Percentiles rank a stretch among this genome's conserved stretches.
Evolutionary conservation across 768 basidiomycete genomes (phyloP).

Genomic region (Cantharellus cinnabarinus): DNA sequence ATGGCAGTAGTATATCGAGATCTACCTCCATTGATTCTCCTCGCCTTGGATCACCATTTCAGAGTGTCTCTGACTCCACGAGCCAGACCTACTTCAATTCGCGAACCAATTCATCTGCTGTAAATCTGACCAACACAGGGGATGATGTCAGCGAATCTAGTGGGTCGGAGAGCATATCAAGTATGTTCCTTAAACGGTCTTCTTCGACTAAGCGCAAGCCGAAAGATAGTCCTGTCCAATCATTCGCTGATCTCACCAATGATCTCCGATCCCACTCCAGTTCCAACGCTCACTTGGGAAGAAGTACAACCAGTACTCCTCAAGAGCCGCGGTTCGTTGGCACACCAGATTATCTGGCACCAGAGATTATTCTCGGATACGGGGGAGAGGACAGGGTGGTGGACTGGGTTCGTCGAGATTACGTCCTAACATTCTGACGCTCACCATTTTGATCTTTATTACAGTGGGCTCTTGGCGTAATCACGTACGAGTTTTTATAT

Average conservation of each 20-base stretch:
- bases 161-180: slow-evolving; percentile 53
- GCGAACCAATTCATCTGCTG: not conserved
- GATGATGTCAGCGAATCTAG: slow-evolving; percentile 81
- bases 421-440: slow-evolving; percentile 6
- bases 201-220: slow-evolving; percentile 17
- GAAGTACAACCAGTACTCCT: slow-evolving; percentile 27
- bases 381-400: slow-evolving; percentile 89
- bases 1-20: slow-evolving; percentile 43
- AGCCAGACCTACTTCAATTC: slow-evolving; percentile 37
- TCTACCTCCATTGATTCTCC: slow-evolving; percentile 29
- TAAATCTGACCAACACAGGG: slow-evolving; percentile 28
- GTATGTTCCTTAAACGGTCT: slow-evolving; percentile 22
- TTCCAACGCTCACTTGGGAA: slow-evolving; percentile 27
- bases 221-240: slow-evolving; percentile 61
- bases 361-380: slow-evolving; percentile 85
- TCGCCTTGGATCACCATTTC: slow-evolving; percentile 29
- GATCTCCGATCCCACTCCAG: slow-evolving; percentile 63
- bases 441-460: slow-evolving; percentile 1
- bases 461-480: slow-evolving; percentile 96
- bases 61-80: slow-evolving; percentile 32
- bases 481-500: slow-evolving; percentile 94
- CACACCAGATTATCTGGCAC: slow-evolving; percentile 93
- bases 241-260: slow-evolving; percentile 70
- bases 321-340: slow-evolving; percentile 90
- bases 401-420: slow-evolving; percentile 61